Evolutionary conservation across 441 rosid species (phyloP).

Genomic region (Sinapis alba): DNA sequence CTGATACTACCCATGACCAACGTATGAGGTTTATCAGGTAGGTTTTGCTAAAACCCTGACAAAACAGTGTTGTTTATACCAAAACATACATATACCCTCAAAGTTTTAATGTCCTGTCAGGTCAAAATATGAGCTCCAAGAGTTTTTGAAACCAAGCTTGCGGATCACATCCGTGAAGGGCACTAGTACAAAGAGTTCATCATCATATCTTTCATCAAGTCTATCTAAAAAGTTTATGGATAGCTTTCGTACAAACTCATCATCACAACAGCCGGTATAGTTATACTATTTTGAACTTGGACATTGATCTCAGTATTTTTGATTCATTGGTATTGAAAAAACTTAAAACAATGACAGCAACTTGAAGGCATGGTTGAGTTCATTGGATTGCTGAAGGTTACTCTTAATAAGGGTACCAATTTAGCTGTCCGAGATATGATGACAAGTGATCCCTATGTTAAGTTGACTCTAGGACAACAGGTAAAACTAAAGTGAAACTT

Average conservation of each 20-base stretch:
- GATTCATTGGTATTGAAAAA: background rate
- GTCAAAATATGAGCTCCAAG: background rate
- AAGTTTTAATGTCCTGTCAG: too few relatives aligned
- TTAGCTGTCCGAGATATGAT: background rate
- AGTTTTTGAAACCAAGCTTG: slow-evolving; percentile 1
- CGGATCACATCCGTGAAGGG: background rate
- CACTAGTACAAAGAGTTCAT: background rate
- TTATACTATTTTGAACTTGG: background rate
- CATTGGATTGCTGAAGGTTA: background rate
- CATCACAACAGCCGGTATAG: background rate
- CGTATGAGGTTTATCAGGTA: background rate
- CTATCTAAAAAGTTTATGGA: background rate
- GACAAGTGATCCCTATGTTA: slow-evolving; percentile 1
- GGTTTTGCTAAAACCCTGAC: background rate
- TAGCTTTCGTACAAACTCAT: background rate
- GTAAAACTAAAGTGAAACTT: background rate
- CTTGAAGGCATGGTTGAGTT: slow-evolving; percentile 1
- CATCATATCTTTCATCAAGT: background rate
- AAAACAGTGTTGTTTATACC: background rate
- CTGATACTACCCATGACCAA: background rate
- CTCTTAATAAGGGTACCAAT: background rate
- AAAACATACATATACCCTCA: too few relatives aligned
- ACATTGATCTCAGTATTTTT: background rate
- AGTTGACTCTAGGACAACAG: background rate
- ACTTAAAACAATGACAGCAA: background rate